Evolutionary conservation across 1,139 yeast genomes (phyloP).

Genomic region (Pichia sorboxylosa): DNA sequence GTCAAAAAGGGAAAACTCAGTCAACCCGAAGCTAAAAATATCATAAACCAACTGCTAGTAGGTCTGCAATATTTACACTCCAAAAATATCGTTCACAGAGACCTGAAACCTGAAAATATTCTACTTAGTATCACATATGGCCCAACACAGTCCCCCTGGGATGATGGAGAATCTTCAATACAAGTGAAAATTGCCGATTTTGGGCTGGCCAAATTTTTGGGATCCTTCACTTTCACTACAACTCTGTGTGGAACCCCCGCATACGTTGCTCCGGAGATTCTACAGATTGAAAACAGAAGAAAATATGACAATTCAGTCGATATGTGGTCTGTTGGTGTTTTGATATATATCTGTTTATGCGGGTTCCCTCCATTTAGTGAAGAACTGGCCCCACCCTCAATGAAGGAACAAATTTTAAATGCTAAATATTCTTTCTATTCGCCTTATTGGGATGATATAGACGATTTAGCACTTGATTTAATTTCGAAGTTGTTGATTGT

Average conservation of each 20-base stretch:
- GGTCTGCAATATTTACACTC: conserved; percentile 56
- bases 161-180: conserved; percentile 47
- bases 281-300: conserved; percentile 33
- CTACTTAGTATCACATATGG: conserved; percentile 45
- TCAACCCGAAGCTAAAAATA: conserved; percentile 50
- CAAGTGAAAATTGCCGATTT: conserved; percentile 71
- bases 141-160: conserved; percentile 55
- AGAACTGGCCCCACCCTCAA: conserved; percentile 66
- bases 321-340: conserved; percentile 72
- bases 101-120: conserved; percentile 70
- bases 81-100: conserved; percentile 60
- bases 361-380: conserved; percentile 84
- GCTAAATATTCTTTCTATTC: conserved; percentile 66
- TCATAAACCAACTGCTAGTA: conserved; percentile 48
- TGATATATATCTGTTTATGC: conserved; percentile 63
- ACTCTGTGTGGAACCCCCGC: conserved; percentile 80
- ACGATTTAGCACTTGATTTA: conserved; percentile 53
- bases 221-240: conserved; percentile 63
- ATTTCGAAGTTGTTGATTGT: conserved; percentile 50
- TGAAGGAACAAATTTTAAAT: conserved; percentile 59
- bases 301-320: conserved; percentile 64
- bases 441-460: conserved; percentile 69
- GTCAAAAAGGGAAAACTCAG: conserved; percentile 48
- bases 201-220: conserved; percentile 69
- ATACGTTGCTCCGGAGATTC: conserved; percentile 72